Percentiles rank a stretch among this genome's conserved stretches.
phyloP scores from a whole-genome alignment of 129 eudicot species.

The Centrapalus pauciflorus region DNA sequence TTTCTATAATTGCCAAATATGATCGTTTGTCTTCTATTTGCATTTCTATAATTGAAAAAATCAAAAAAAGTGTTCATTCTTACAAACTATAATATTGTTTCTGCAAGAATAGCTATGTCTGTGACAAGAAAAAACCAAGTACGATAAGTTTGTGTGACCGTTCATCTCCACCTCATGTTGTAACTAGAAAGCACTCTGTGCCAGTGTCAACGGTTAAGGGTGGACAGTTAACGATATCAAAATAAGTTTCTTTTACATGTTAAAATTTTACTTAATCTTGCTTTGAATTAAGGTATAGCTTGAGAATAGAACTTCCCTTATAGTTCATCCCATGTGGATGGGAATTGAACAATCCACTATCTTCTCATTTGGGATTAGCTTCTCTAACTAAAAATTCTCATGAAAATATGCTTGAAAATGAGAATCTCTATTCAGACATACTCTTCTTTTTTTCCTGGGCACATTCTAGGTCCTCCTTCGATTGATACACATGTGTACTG shows the following conservation, averaged over 20 bases:
- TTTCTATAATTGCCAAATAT: background rate
- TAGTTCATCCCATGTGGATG: conserved; percentile 23
- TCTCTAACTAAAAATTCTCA: conserved; percentile 30
- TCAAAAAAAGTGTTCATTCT: background rate
- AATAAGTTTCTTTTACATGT: background rate
- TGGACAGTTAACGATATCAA: too few species aligned
- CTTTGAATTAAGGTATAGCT: background rate
- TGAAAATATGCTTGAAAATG: conserved; percentile 36
- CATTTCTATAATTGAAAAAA: background rate
- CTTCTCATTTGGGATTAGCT: conserved; percentile 30
- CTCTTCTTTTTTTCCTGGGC: conserved; percentile 48
- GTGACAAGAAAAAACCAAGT: background rate
- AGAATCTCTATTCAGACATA: conserved; percentile 43
- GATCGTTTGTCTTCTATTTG: background rate
- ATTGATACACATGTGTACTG: conserved; percentile 36
- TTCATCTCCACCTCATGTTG: background rate
- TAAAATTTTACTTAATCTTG: background rate
- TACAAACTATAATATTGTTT: background rate
- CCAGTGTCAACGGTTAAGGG: background rate
- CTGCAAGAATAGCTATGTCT: background rate
- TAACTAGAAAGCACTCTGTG: too few species aligned
- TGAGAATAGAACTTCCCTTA: background rate
- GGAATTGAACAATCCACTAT: conserved; percentile 33
- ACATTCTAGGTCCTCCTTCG: conserved; percentile 46
- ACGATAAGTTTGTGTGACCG: background rate